These are phyloP conservation scores for Hirsutella minnesotensis DNA, from an alignment of 2,329 filamentous ascomycete genomes.

Conservation along the genomic window DNA sequence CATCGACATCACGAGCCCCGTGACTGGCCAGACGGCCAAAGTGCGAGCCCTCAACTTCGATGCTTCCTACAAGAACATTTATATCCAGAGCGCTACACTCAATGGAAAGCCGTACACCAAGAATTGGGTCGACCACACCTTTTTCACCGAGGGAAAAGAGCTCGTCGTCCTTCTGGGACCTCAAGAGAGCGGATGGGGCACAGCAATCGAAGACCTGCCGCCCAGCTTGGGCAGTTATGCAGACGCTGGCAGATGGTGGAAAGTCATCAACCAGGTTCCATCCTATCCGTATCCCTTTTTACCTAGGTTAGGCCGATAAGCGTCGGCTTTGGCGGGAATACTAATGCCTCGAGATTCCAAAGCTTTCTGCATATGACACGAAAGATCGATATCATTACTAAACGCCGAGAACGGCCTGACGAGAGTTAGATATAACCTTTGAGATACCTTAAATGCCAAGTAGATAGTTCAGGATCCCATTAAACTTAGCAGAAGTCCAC, in stretches of 20 bases:
- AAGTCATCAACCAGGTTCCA: background rate
- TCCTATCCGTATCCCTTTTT: background rate
- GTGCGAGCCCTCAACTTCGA: conserved; percentile 53
- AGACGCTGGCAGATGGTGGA: background rate
- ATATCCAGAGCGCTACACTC: conserved; percentile 53
- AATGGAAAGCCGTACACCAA: conserved; percentile 47
- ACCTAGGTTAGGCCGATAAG: background rate
- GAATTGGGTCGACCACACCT: conserved; percentile 58
- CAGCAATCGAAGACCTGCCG: conserved; percentile 43
- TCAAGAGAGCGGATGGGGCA: conserved; percentile 55
- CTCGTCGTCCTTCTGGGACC: conserved; percentile 50
- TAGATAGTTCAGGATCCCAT: too few relatives aligned
- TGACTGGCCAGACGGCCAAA: conserved; percentile 48
- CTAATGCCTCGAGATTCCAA: too few relatives aligned
- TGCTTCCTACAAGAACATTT: conserved; percentile 42
- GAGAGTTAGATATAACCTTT: too few relatives aligned
- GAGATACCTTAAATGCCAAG: too few relatives aligned
- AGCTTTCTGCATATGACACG: too few relatives aligned
- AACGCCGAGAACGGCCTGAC: too few relatives aligned
- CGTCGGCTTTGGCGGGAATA: background rate
- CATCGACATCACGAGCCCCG: conserved; percentile 42
- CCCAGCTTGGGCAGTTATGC: conserved; percentile 29
- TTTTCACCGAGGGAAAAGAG: conserved; percentile 53
- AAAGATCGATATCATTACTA: too few relatives aligned
- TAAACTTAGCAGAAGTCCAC: too few relatives aligned